Base-by-base conservation (phyloP, 192 early-diverging fungal species). In the Paraglomus occultum region DNA sequence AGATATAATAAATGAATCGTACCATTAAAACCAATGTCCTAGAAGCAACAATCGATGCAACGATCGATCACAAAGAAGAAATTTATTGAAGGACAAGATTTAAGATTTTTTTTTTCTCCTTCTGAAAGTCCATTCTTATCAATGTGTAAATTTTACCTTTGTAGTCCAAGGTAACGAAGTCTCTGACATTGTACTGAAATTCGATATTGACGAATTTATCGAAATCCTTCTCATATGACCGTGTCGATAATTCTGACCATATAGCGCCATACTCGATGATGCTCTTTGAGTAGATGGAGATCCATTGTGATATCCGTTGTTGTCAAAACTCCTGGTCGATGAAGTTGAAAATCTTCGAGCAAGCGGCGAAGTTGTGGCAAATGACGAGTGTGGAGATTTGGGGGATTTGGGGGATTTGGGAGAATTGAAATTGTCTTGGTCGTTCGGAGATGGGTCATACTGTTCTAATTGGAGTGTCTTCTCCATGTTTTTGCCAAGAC, bases 11-110 rank as follows among this genome's bases (percentile, higher is more conserved):
- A 31, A 31, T 31, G 3, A 31, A 31, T 31, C 31, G 31, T 92
- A 70, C 89, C 88, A 77, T 93, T 91, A 62, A 84, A 86, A 12
- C 92, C 92, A 76, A 93, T 91, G 73, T 93, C 90, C 60, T 77
- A 31, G 31, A 31, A 31, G 31, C 31, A 31, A 31, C 31, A 31
- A 31, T 31, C 31, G 3, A 31, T 31, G 31, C 31, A 31, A 31
- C 3, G 31, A 31, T 31, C 31, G 31, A 31, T 31, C 31, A 31
- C n/a, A n/a, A n/a, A 31, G 31, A 31, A 31, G 31, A 31, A 31
- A 2, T 31, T 31, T 31, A 31, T 31, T 31, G 31, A 31, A 31
- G 3, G 31, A 31, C 31, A 31, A 31, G 31, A 31, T 31, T 31
- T 31, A 31, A 31, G 31, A 31, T 31, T 31, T 31, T 31, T 31